Conservation (phyloP, 2,329 filamentous ascomycete genomes). For the Penicillium sp. region DNA sequence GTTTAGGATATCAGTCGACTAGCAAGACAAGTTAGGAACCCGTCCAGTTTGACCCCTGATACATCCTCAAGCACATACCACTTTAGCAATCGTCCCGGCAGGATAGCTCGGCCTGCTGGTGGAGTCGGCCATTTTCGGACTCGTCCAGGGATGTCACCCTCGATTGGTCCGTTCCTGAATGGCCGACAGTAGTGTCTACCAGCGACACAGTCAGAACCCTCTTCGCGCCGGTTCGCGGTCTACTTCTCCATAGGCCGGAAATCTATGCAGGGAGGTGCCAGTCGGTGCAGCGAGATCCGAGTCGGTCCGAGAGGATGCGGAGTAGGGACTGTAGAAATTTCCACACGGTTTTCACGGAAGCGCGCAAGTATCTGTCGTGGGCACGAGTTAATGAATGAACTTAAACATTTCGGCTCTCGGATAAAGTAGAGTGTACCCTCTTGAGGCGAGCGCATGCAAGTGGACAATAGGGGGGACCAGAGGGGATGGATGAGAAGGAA, state of each 20-base stretch:
- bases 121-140: constrained; percentile 31
- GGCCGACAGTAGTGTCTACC: constrained; percentile 21
- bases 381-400: background rate
- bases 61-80: constrained; percentile 29
- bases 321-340: constrained; percentile 13
- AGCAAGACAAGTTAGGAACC: constrained; percentile 1
- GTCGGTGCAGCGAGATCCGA: constrained; percentile 14
- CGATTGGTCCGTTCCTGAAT: constrained; percentile 10
- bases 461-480: background rate
- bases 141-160: constrained; percentile 10
- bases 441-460: background rate
- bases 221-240: constrained; percentile 18
- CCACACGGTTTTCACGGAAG: background rate
- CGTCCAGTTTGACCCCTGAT: background rate
- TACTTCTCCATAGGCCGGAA: constrained; percentile 26
- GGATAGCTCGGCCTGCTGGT: constrained; percentile 29
- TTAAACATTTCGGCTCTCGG: constrained; percentile 4
- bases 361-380: background rate
- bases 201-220: constrained; percentile 23
- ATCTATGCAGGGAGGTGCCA: constrained; percentile 20
- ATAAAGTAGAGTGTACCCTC: constrained; percentile 3
- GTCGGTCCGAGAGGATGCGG: constrained; percentile 8
- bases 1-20: constrained; percentile 48
- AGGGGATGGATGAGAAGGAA: background rate
- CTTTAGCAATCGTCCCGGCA: constrained; percentile 39